phyloP scores from a whole-genome alignment of 2,329 filamentous ascomycete species.

The Chrysoporthe austroafricana region DNA sequence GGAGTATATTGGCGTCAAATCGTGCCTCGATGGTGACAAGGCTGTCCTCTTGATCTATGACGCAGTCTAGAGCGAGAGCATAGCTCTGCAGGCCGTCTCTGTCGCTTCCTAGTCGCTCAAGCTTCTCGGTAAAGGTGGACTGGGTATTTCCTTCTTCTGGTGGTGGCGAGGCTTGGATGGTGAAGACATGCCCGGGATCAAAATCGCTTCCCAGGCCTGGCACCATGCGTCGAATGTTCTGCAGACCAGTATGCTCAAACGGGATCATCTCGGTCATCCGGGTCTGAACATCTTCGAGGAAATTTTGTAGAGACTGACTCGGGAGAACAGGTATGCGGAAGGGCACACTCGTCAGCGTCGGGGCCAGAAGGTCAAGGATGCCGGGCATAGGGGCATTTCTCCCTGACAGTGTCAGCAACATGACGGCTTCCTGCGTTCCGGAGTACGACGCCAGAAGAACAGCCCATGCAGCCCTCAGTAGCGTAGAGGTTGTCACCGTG shows the following conservation, averaged over 20 bases:
- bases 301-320: not conserved
- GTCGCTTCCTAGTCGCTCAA: not conserved
- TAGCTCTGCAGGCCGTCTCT: not conserved
- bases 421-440: not conserved
- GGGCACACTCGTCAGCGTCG: not conserved
- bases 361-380: not conserved
- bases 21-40: not conserved
- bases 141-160: not conserved
- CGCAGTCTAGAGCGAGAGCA: not conserved
- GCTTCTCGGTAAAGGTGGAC: not conserved
- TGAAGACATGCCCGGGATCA: not conserved
- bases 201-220: not conserved
- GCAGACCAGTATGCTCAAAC: slow-evolving; percentile 64
- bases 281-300: not conserved
- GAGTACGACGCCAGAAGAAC: not conserved
- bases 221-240: slow-evolving; percentile 48
- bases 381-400: not conserved
- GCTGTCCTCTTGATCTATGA: not conserved
- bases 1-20: not conserved
- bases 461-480: not conserved
- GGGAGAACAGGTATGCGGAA: not conserved
- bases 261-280: slow-evolving; percentile 47
- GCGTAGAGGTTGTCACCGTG: not conserved
- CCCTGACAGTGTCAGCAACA: not conserved
- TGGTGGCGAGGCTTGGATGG: not conserved